Evolutionary conservation across 352 stramenopile species (phyloP).

Genomic region (Globisporangium sylvaticum): DNA sequence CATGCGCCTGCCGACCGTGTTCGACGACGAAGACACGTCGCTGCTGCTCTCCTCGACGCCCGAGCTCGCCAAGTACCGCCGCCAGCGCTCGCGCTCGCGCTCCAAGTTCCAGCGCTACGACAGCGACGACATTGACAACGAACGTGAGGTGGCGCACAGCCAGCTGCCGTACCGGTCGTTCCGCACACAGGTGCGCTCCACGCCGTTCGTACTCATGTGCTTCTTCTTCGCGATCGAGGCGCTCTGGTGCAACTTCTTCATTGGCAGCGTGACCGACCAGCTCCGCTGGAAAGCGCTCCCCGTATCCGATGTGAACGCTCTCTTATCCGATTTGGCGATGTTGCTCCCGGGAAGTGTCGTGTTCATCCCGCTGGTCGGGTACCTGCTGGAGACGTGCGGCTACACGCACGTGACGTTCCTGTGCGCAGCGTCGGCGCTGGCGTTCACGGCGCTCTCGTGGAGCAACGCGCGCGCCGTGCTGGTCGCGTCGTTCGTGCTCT

Average conservation of each 20-base stretch:
- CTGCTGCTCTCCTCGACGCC: slow-evolving; percentile 48
- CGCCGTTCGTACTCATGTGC: slow-evolving; percentile 63
- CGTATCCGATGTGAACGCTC: slow-evolving; percentile 28
- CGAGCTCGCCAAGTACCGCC: slow-evolving; percentile 37
- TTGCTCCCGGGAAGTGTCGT: slow-evolving; percentile 66
- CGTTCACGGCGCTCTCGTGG: slow-evolving; percentile 42
- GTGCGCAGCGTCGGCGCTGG: slow-evolving; percentile 37
- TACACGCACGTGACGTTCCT: slow-evolving; percentile 53
- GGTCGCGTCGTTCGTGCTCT: slow-evolving; percentile 57
- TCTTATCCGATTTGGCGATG: slow-evolving; percentile 53
- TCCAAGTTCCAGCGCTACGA: slow-evolving; percentile 23
- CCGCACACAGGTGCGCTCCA: slow-evolving; percentile 51
- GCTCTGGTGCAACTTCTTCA: slow-evolving; percentile 86
- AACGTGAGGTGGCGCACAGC: not conserved
- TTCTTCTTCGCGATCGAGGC: slow-evolving; percentile 68
- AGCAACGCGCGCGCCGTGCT: slow-evolving; percentile 30
- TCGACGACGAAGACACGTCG: slow-evolving; percentile 49
- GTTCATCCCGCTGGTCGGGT: slow-evolving; percentile 71
- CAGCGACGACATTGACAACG: slow-evolving; percentile 11
- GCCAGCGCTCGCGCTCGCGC: slow-evolving; percentile 10
- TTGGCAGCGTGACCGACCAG: slow-evolving; percentile 60
- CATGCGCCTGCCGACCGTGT: slow-evolving; percentile 51
- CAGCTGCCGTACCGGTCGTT: slow-evolving; percentile 55
- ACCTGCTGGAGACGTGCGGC: slow-evolving; percentile 65
- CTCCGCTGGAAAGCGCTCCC: slow-evolving; percentile 49